Percentiles rank a stretch among this genome's conserved stretches.
Evolutionary conservation across 2,329 filamentous ascomycete species (phyloP).

Genomic region (Ceratocystis papillata): DNA sequence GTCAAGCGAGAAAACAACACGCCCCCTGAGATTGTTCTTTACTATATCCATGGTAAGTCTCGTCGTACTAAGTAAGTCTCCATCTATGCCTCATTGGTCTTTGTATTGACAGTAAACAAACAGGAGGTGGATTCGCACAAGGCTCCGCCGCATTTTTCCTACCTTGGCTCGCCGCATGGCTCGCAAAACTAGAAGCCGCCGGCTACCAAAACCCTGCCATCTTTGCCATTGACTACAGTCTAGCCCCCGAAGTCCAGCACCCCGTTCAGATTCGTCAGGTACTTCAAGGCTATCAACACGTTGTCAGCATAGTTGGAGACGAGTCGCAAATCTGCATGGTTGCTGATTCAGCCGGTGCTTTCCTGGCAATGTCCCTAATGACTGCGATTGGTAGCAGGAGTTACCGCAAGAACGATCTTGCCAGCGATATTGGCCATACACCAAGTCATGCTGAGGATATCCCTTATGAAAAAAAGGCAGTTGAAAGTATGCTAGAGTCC

Average conservation of each 20-base stretch:
- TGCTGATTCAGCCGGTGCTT: slow-evolving; percentile 71
- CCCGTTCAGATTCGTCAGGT: slow-evolving; percentile 64
- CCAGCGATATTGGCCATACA: slow-evolving; percentile 7
- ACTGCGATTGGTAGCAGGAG: slow-evolving; percentile 18
- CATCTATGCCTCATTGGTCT: not conserved
- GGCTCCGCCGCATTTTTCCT: slow-evolving; percentile 75
- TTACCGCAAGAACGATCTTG: slow-evolving; percentile 17
- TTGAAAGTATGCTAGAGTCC: slow-evolving; percentile 13
- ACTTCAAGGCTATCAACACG: slow-evolving; percentile 58
- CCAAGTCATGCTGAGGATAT: not conserved
- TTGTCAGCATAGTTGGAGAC: slow-evolving; percentile 48
- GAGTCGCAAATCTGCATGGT: slow-evolving; percentile 56
- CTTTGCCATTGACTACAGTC: slow-evolving; percentile 68
- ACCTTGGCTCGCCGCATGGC: slow-evolving; percentile 67
- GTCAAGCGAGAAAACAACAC: slow-evolving; percentile 49
- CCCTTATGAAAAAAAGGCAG: slow-evolving; percentile 10
- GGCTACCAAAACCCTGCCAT: slow-evolving; percentile 67
- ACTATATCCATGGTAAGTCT: slow-evolving; percentile 62
- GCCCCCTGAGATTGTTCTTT: slow-evolving; percentile 65
- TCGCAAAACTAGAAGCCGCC: slow-evolving; percentile 50
- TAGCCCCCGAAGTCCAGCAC: slow-evolving; percentile 57
- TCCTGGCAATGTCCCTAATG: slow-evolving; percentile 60
- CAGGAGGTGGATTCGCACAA: slow-evolving; percentile 73
- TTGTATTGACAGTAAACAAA: slow-evolving; percentile 8
- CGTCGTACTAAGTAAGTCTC: not conserved